These are phyloP conservation scores for Saturnispora dispora DNA, from an alignment of 805 yeast genomes.

Conservation along the genomic window DNA sequence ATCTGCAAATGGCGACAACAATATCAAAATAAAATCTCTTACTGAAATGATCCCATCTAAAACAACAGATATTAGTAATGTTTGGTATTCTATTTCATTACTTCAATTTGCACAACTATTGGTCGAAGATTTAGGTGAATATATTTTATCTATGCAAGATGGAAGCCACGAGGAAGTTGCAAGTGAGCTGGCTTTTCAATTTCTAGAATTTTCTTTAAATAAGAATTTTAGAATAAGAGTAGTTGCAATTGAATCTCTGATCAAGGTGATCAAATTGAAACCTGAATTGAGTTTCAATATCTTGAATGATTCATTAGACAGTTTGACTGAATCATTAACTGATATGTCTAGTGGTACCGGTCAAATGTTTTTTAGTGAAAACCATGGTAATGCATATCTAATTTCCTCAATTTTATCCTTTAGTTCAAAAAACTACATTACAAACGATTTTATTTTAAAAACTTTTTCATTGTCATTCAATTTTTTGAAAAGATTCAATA, in stretches of 20 bases:
- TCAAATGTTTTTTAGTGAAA: constrained; percentile 20
- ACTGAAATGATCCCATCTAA: constrained; percentile 11
- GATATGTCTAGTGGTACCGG: constrained; percentile 21
- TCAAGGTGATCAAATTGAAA: constrained; percentile 26
- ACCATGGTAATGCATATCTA: constrained; percentile 26
- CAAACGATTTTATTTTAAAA: constrained; percentile 26
- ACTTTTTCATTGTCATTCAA: constrained; percentile 23
- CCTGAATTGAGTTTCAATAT: constrained; percentile 25
- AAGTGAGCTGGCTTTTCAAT: constrained; percentile 25
- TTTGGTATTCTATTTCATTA: constrained; percentile 23
- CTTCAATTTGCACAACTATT: constrained; percentile 24
- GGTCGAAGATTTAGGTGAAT: constrained; percentile 25
- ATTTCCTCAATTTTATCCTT: constrained; percentile 26
- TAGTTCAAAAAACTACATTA: constrained; percentile 23
- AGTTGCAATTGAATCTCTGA: constrained; percentile 31
- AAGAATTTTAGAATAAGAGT: constrained; percentile 34
- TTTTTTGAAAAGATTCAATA: constrained; percentile 27
- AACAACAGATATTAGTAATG: constrained; percentile 13
- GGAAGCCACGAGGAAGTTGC: constrained; percentile 21
- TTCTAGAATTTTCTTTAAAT: constrained; percentile 31
- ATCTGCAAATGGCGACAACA: background rate
- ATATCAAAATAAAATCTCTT: constrained; percentile 17
- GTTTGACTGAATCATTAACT: constrained; percentile 28
- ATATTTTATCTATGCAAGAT: constrained; percentile 14
- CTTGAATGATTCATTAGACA: constrained; percentile 29